Evolutionary conservation across 371 early-diverging fungal genomes (phyloP).

Genomic region (Lichtheimia ornata): DNA sequence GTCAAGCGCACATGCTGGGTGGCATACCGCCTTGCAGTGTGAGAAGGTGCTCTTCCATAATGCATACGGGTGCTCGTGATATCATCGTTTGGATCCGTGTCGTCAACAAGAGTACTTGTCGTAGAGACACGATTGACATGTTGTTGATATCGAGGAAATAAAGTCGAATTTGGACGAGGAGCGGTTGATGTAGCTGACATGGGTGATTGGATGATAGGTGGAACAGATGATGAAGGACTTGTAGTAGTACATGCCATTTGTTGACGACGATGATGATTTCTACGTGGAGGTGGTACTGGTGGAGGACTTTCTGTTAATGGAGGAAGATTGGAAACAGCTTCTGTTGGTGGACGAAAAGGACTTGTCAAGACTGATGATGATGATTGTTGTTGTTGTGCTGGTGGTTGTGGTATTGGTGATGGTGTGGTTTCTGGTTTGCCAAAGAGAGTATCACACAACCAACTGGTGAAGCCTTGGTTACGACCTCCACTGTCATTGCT

Average conservation of each 20-base stretch:
- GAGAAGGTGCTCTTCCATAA: constrained; percentile 41
- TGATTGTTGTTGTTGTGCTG: neutral
- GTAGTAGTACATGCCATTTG: neutral
- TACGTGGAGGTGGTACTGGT: constrained; percentile 8
- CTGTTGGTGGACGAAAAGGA: constrained; percentile 2
- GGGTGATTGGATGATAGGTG: too few species aligned
- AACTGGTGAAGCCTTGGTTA: constrained; percentile 6
- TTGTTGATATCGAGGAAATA: constrained; percentile 3
- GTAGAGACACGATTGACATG: constrained; percentile 8
- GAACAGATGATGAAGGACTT: too few species aligned
- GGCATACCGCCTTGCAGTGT: constrained; percentile 36
- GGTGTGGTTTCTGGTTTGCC: constrained; percentile 10
- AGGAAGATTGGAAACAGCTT: constrained; percentile 3
- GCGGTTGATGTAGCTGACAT: neutral
- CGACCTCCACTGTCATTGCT: neutral
- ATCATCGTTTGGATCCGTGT: neutral
- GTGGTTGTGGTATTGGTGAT: neutral
- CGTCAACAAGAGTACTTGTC: constrained; percentile 14
- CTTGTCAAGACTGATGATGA: neutral
- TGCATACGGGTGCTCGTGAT: constrained; percentile 20
- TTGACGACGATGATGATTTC: neutral
- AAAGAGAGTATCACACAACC: constrained; percentile 14
- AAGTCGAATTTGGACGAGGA: too few species aligned
- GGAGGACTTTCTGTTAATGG: constrained; percentile 3
- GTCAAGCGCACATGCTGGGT: constrained; percentile 53